These are phyloP conservation scores for Lichtheimia corymbifera DNA, from an alignment of 371 early-diverging fungal species.

Conservation along the genomic window DNA sequence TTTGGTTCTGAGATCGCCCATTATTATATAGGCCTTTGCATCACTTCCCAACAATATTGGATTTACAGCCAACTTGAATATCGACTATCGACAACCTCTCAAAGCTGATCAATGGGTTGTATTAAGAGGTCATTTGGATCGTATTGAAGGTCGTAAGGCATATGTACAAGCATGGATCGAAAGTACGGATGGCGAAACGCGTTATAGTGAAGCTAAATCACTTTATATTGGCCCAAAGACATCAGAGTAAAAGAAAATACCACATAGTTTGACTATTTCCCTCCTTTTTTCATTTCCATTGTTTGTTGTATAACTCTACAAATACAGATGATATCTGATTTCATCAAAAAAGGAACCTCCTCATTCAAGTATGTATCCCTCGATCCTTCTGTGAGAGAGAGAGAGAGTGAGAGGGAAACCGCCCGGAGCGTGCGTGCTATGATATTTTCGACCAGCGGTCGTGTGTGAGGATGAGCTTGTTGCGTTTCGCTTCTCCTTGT, in stretches of 20 bases:
- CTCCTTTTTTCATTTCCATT: no score
- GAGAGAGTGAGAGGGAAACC: no score
- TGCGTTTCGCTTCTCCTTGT: no score
- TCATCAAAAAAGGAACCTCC: no score
- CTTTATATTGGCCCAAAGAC: slow-evolving; percentile 34
- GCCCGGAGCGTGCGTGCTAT: no score
- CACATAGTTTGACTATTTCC: background rate
- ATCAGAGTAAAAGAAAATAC: background rate
- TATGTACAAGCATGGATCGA: slow-evolving; percentile 67
- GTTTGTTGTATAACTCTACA: no score
- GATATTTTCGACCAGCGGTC: no score
- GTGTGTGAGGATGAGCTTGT: no score
- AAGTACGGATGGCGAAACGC: slow-evolving; percentile 43
- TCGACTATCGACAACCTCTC: slow-evolving; percentile 70
- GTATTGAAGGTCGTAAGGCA: slow-evolving; percentile 73
- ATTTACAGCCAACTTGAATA: slow-evolving; percentile 74
- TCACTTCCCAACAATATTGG: slow-evolving; percentile 69
- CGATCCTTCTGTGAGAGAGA: no score
- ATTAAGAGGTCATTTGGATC: slow-evolving; percentile 48
- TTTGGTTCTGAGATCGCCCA: no score
- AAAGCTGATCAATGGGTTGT: slow-evolving; percentile 64
- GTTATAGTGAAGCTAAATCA: slow-evolving; percentile 27
- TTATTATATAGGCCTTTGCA: slow-evolving; percentile 44
- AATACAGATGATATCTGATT: no score
- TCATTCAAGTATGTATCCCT: no score